Evolutionary conservation across 2,329 filamentous ascomycete genomes (phyloP).

Genomic region (Diaporthe citriasiana): DNA sequence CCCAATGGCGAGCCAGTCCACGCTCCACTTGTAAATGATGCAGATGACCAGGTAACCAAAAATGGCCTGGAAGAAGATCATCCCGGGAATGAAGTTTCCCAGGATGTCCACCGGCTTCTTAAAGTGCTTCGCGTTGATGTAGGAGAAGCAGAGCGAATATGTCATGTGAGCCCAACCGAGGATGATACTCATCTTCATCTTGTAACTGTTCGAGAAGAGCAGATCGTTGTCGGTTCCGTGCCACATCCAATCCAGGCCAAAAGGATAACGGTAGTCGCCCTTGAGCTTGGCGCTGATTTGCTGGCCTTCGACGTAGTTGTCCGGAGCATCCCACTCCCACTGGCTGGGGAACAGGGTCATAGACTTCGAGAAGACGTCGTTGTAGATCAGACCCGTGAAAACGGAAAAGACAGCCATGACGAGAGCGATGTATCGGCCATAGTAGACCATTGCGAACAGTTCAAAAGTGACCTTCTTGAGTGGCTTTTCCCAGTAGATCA

Average conservation of each 20-base stretch:
- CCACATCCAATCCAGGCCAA: conserved; percentile 97
- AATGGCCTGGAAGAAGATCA: conserved; percentile 99
- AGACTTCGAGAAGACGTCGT: conserved; percentile 95
- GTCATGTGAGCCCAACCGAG: conserved; percentile 99
- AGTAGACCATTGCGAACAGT: conserved; percentile 98
- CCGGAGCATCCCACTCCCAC: conserved; percentile 83
- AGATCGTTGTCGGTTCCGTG: conserved; percentile 96
- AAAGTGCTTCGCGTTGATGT: conserved; percentile 95
- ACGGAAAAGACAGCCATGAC: conserved; percentile 98
- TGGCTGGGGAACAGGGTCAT: conserved; percentile 90
- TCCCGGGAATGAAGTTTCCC: conserved; percentile 96
- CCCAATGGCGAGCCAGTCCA: conserved; percentile 82
- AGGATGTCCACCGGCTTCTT: conserved; percentile 95
- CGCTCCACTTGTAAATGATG: conserved; percentile 97
- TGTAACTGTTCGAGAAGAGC: conserved; percentile 97
- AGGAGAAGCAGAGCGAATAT: conserved; percentile 93
- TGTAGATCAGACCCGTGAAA: conserved; percentile 97
- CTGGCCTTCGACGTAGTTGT: conserved; percentile 74
- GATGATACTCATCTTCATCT: conserved; percentile 99
- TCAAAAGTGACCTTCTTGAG: conserved; percentile 94
- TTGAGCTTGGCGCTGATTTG: conserved; percentile 77
- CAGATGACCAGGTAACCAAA: conserved; percentile 96
- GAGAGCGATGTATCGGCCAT: conserved; percentile 97
- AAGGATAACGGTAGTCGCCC: conserved; percentile 87
- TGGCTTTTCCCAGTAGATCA: conserved; percentile 97